Conservation (phyloP, 2,329 filamentous ascomycete species). For the Sporothrix dimorphospora region DNA sequence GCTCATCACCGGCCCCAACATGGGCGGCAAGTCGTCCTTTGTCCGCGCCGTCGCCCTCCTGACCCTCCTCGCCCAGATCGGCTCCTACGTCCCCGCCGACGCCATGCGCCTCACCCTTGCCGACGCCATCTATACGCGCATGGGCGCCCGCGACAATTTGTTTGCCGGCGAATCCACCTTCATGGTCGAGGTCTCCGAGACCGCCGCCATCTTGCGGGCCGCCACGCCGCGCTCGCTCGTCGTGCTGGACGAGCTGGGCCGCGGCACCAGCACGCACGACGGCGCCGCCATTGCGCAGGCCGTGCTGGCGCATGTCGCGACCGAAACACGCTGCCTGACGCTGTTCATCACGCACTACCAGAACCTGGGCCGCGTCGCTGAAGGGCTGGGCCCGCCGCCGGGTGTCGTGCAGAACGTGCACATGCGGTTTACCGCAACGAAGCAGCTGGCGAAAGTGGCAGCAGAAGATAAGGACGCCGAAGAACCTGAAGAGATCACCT, state of each 20-base stretch:
- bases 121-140: slow-evolving; percentile 92
- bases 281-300: slow-evolving; percentile 94
- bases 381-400: slow-evolving; percentile 57
- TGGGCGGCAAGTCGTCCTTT: slow-evolving; percentile 98
- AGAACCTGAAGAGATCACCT: slow-evolving; percentile 72
- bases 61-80: slow-evolving; percentile 90
- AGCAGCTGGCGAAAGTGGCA: slow-evolving; percentile 16
- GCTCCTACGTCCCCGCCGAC: slow-evolving; percentile 86
- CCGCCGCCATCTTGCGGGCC: slow-evolving; percentile 84
- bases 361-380: slow-evolving; percentile 71
- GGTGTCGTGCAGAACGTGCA: slow-evolving; percentile 81
- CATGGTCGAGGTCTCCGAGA: slow-evolving; percentile 97
- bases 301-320: slow-evolving; percentile 82
- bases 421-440: slow-evolving; percentile 73
- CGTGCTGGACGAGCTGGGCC: slow-evolving; percentile 90
- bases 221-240: slow-evolving; percentile 84
- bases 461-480: not conserved
- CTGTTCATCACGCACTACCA: slow-evolving; percentile 99
- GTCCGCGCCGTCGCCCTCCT: slow-evolving; percentile 91
- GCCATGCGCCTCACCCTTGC: slow-evolving; percentile 76
- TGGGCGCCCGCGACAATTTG: slow-evolving; percentile 96
- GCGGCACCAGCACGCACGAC: slow-evolving; percentile 93
- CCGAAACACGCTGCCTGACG: slow-evolving; percentile 74
- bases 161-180: slow-evolving; percentile 94
- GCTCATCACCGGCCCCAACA: slow-evolving; percentile 94